Evolutionary conservation across 441 rosid genomes (phyloP), one percentile per base, ranked within the genome.

Genomic region (Euphorbia schlechtendalii): DNA sequence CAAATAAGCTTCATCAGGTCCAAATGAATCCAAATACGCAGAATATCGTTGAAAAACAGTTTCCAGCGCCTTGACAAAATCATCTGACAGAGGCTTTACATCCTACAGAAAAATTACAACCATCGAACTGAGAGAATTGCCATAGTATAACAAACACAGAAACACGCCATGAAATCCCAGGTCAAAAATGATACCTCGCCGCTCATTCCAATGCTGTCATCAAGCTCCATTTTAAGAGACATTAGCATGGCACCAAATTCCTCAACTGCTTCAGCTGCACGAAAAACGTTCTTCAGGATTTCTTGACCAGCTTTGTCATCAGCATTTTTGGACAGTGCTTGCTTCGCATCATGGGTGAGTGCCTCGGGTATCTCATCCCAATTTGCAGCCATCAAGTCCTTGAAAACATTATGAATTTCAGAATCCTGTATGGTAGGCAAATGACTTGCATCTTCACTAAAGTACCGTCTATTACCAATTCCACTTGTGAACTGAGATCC

Each of bases 231-330:
- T 71, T 88, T 90, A 8, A 93, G 51, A 63, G 88, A 78, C 14
- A 80, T 84, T 53, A 93, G 77, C 72, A 84, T 80, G 63, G 90
- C 96, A 65, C 83, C 72, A 55, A 93, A 90, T 69, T 90, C 91
- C 73, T 90, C 92, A 46, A 81, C 93, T n/a, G 97, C 99, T 77
- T 86, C 96, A 61, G 95, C 97, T 40, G 99, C 83, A 36, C 85
- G 67, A 59, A 84, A 83, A 68, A 87, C 86, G 55, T 80, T 93
- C 58, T 49, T 74, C 80, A 93, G 69, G 45, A 73, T 74, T 74
- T 90, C 99, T 76, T 87, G 90, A 54, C 89, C 93, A 64, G 80
- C 78, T 72, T 86, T 77, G 67, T 93, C 97, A 57, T 86, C 85
- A 0, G 84, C 77, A 55, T 59, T 80, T 48, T 81, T 81, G 11